Base-by-base conservation (phyloP, 176 grass and related monocot species). In the Zoysia japonica region DNA sequence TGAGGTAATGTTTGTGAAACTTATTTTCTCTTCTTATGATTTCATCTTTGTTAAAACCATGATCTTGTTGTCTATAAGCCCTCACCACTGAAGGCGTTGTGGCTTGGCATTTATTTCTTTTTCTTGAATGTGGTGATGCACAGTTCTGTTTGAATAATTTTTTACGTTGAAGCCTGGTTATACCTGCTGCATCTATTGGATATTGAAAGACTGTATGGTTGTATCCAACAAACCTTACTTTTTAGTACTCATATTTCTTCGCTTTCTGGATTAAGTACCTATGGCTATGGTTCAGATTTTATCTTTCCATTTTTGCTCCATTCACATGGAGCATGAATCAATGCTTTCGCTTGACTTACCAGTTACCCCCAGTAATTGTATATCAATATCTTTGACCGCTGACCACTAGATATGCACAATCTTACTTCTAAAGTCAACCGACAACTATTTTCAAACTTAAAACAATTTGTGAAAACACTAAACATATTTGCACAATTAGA, bases 1-100 rank as follows among this genome's bases (percentile, higher is more conserved):
- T 77, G 93, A 97, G 93, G 93, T 97, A 89, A 48, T 35, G 12
- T 43, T 73, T 35, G 14, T 61, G 47, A 52, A 70, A 61, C 7
- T 65, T 65, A 47, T 48, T 48, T 67, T 56, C 0, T 12, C 12
- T 10, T 47, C 15, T 63, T 43, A 46, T 11, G 45, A 20, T 83
- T n/a, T 17, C 68, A 54, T 86, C 7, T 54, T 11, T 54, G 3
- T 81, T 51, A 61, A 35, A 45, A 65, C 66, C 49, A 82, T 68
- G 36, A 61, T 13, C 48, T 10, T 43, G 61, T 9, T 75, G 5
- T 59, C 6, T 54, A 14, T 14, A 4, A 17, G 6, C 6, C 7
- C 16, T 1, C 15, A 56, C 1, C 53, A 56, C 53, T 56, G 53
- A 61, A 44, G n/a, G 44, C 5, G 35, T 54, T 65, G 20, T 43